Conservation (phyloP, 768 basidiomycete genomes). For the Boletus patriciae region DNA sequence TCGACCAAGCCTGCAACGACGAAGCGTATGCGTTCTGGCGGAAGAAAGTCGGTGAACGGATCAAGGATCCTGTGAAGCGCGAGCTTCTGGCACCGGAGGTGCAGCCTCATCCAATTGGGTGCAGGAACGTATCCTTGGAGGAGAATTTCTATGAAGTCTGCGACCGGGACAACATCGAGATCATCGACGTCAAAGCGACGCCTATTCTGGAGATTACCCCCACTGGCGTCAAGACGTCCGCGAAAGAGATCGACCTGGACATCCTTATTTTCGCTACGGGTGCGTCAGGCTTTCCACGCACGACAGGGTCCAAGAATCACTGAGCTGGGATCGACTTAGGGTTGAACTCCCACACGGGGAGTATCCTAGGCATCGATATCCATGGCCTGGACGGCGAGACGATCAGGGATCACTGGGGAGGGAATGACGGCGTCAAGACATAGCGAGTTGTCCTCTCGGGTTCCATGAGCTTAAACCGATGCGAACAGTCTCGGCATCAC, state of each 20-base stretch:
- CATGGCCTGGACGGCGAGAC: conserved; percentile 7
- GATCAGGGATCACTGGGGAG: conserved; percentile 9
- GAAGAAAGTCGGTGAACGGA: conserved; percentile 11
- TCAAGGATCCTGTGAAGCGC: conserved; percentile 10
- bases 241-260: conserved; percentile 6
- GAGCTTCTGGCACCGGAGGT: conserved; percentile 9
- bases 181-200: conserved; percentile 10
- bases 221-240: conserved; percentile 2
- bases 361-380: conserved; percentile 5
- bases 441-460: conserved; percentile 6
- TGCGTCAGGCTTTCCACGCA: neutral
- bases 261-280: conserved; percentile 12
- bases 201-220: conserved; percentile 10
- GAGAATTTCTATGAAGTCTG: conserved; percentile 12
- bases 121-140: conserved; percentile 8
- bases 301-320: too few relatives aligned
- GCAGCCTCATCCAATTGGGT: conserved; percentile 6
- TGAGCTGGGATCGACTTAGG: neutral
- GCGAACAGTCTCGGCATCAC: neutral
- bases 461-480: too few relatives aligned
- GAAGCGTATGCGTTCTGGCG: conserved; percentile 8
- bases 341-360: conserved; percentile 1
- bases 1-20: conserved; percentile 6
- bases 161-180: conserved; percentile 9
- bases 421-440: conserved; percentile 3